Conservation (phyloP, 2,329 filamentous ascomycete genomes). For the Iodosphaeria phyllophila region DNA sequence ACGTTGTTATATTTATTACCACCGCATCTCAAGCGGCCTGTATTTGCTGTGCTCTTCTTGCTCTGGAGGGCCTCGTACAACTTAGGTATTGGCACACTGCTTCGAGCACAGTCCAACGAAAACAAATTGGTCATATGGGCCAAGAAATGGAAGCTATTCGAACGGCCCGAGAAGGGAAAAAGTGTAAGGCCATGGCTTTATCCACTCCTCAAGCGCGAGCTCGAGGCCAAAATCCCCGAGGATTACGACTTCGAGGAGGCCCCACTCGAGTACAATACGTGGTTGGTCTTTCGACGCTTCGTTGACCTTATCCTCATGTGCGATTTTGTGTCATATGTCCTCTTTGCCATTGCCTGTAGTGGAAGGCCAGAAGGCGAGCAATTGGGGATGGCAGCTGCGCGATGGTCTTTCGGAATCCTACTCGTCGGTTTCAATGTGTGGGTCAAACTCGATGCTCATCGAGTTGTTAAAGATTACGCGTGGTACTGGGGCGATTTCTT, state of each 20-base stretch:
- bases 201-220: conserved; percentile 65
- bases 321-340: conserved; percentile 91
- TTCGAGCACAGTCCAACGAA: conserved; percentile 80
- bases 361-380: conserved; percentile 57
- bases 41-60: conserved; percentile 69
- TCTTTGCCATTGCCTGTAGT: conserved; percentile 82
- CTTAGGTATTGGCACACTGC: conserved; percentile 74
- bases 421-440: conserved; percentile 90
- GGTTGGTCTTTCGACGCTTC: conserved; percentile 86
- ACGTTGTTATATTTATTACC: conserved; percentile 58
- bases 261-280: conserved; percentile 96
- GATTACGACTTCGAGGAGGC: conserved; percentile 90
- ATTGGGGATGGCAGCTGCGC: conserved; percentile 44
- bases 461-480: conserved; percentile 95
- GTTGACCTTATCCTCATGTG: conserved; percentile 98
- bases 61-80: conserved; percentile 93
- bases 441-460: conserved; percentile 95
- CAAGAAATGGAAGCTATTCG: conserved; percentile 69
- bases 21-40: conserved; percentile 45
- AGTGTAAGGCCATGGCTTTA: conserved; percentile 75
- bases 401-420: conserved; percentile 62
- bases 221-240: conserved; percentile 84
- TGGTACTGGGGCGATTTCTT: conserved; percentile 99
- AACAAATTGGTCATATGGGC: conserved; percentile 77
- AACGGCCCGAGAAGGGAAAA: conserved; percentile 58